Conservation (phyloP, 1,284 basidiomycete species). For the Leccinum laetum region DNA sequence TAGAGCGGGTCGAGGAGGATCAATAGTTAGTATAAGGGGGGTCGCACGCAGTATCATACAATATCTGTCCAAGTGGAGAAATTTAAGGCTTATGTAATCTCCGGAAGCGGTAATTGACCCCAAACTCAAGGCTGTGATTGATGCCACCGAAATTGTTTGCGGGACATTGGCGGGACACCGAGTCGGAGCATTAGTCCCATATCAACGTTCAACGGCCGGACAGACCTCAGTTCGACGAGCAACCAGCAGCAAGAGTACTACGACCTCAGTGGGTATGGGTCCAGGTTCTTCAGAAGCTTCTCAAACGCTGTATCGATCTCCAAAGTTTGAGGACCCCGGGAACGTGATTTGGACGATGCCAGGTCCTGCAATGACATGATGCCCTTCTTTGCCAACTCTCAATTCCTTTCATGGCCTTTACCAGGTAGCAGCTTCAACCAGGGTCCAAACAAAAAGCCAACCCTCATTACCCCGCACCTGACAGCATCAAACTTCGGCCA, state of each 20-base stretch:
- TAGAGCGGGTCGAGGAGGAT: slow-evolving; percentile 66
- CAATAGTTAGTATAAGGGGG: slow-evolving; percentile 7
- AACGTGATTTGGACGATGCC: too few relatives aligned
- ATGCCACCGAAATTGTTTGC: too few relatives aligned
- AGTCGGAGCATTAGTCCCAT: too few relatives aligned
- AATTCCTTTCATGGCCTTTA: not conserved
- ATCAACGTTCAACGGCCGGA: not conserved
- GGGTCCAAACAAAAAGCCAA: not conserved
- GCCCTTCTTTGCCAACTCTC: too few relatives aligned
- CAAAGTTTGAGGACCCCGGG: not conserved
- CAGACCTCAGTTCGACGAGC: not conserved
- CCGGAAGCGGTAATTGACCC: not conserved
- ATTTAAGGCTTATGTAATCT: not conserved
- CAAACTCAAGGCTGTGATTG: too few relatives aligned
- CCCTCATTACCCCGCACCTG: too few relatives aligned
- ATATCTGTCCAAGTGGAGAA: not conserved
- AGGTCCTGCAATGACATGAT: too few relatives aligned
- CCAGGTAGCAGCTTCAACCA: not conserved
- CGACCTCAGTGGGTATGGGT: not conserved
- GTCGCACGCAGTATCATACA: slow-evolving; percentile 5
- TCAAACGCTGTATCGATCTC: not conserved
- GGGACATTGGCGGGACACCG: too few relatives aligned
- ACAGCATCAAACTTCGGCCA: not conserved
- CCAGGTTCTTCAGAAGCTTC: not conserved
- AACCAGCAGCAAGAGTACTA: not conserved